Evolutionary conservation across 2,329 filamentous ascomycete genomes (phyloP).

Genomic region (Talaromyces sp.): DNA sequence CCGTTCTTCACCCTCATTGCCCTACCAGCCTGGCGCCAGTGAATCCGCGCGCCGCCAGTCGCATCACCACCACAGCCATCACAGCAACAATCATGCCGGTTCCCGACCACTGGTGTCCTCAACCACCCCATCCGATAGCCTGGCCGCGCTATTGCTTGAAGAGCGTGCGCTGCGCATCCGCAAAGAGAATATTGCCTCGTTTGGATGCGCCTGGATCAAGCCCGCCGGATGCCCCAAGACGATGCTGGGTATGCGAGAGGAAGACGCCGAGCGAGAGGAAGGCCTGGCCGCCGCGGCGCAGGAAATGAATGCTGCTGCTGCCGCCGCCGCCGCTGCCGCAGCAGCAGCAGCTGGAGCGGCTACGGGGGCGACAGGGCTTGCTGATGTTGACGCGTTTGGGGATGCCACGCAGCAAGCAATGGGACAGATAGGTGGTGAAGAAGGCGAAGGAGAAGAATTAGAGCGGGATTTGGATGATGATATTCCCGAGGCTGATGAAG

Average conservation of each 20-base stretch:
- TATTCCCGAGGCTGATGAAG: slow-evolving; percentile 40
- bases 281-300: slow-evolving; percentile 68
- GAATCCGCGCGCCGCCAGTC: background rate
- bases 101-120: slow-evolving; percentile 32
- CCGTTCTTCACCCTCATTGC: slow-evolving; percentile 17
- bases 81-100: slow-evolving; percentile 18
- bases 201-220: slow-evolving; percentile 84
- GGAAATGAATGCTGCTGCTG: slow-evolving; percentile 64
- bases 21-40: background rate
- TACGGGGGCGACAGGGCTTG: background rate
- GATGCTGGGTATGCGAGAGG: slow-evolving; percentile 82
- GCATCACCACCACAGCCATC: background rate
- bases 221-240: slow-evolving; percentile 87
- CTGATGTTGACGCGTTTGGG: slow-evolving; percentile 68
- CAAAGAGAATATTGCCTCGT: slow-evolving; percentile 75
- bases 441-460: slow-evolving; percentile 31
- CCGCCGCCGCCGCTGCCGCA: slow-evolving; percentile 56
- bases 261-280: slow-evolving; percentile 82
- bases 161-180: slow-evolving; percentile 72
- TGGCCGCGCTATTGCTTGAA: slow-evolving; percentile 67
- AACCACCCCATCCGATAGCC: slow-evolving; percentile 53
- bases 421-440: slow-evolving; percentile 20
- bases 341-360: background rate
- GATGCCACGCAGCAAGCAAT: slow-evolving; percentile 22
- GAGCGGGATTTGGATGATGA: slow-evolving; percentile 43